Conservation (phyloP, 441 rosid species). For the Pelargonium cotyledonis region DNA sequence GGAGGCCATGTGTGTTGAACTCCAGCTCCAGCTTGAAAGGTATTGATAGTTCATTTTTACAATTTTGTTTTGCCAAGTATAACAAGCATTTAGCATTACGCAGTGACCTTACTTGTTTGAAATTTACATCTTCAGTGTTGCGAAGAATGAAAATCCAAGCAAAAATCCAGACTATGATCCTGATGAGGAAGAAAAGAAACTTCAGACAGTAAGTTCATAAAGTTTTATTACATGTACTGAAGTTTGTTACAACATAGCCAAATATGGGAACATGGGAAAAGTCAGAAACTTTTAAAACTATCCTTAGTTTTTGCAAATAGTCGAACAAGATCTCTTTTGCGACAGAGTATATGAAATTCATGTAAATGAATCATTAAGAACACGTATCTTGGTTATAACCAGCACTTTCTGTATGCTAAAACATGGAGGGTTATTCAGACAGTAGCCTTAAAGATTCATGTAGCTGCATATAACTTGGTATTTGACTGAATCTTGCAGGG, state of each 20-base stretch:
- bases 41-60: slow-evolving; percentile 21
- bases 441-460: no score
- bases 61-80: background rate
- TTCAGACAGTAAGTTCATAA: slow-evolving; percentile 54
- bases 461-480: background rate
- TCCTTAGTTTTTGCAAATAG: no score
- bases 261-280: no score
- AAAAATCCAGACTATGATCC: slow-evolving; percentile 30
- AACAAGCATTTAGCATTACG: background rate
- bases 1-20: slow-evolving; percentile 80
- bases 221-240: no score
- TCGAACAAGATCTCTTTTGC: no score
- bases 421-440: no score
- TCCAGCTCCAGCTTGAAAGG: slow-evolving; percentile 92
- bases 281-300: no score
- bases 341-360: no score
- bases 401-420: no score
- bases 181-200: slow-evolving; percentile 40
- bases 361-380: no score
- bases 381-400: no score
- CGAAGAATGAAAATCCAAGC: slow-evolving; percentile 42
- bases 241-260: no score
- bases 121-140: slow-evolving; percentile 38
- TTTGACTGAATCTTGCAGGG: slow-evolving; percentile 33
- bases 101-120: slow-evolving; percentile 11